Base-by-base conservation (phyloP, 805 yeast genomes). In the Wickerhamomyces hampshirensis region DNA sequence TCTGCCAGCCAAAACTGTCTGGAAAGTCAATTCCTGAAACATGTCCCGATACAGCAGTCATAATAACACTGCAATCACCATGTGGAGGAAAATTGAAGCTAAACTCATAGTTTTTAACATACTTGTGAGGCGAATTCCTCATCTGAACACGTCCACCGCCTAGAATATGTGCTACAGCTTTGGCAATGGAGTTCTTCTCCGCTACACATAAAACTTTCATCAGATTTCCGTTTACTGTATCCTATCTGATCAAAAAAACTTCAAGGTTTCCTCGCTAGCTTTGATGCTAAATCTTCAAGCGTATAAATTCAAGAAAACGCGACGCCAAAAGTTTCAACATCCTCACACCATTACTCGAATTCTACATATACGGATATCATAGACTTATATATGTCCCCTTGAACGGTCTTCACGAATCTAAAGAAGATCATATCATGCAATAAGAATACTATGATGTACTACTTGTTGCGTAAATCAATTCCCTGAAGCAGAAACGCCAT, bases 41-140 rank as follows among this genome's bases (percentile, higher is more conserved):
- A 58, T 93, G 98, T 9, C 98, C 98, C n/a, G 80, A 63, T 2
- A 87, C 97, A 24, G 94, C 73, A 0, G 98, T 93, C 84, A 93
- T 84, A 4, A 91, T 83, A 10, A 91, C 96, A 16, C 79, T 73
- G 50, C 94, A 81, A 6, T 53, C 54, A 0, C 94, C 94, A 51
- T 63, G 52, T 32, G 44, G 45, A 28, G 81, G 84, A 64, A 82
- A 86, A 44, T 71, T 65, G 59, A 71, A 87, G 15, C 62, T 63
- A 58, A 88, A 80, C 53, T 84, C 91, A 57, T 84, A 88, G 68
- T 89, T 91, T 55, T 77, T 78, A 45, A 83, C 78, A 60, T 68
- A 88, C 47, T 74, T 79, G 51, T 71, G 72, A 1, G 59, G 53
- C 3, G 86, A 66, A 34, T 68, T 60, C 23, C 83, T 63, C 13